phyloP scores from a whole-genome alignment of 495 filamentous ascomycete genomes.

The Bombardia bombarda region DNA sequence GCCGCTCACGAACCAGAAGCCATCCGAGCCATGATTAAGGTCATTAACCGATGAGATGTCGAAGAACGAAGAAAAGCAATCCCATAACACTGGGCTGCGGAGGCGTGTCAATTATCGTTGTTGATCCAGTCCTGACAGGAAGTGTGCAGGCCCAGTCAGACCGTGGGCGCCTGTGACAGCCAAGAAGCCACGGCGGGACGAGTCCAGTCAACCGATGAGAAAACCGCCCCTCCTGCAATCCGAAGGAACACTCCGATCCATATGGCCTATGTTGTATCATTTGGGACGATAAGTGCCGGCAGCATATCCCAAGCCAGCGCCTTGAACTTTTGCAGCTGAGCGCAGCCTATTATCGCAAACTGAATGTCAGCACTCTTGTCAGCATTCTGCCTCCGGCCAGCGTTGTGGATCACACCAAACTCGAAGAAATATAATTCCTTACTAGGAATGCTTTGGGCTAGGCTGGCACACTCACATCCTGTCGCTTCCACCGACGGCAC shows the following conservation, averaged over 20 bases:
- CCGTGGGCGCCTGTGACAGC: background rate
- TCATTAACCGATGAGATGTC: conserved; percentile 22
- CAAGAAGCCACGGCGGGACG: conserved; percentile 1
- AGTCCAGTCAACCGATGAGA: conserved; percentile 19
- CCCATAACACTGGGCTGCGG: conserved; percentile 18
- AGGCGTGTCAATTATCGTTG: conserved; percentile 22
- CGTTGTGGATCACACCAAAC: conserved; percentile 77
- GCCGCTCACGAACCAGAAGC: conserved; percentile 5
- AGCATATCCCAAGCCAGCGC: conserved; percentile 53
- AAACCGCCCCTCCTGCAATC: conserved; percentile 19
- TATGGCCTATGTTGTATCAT: conserved; percentile 36
- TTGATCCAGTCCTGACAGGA: conserved; percentile 12
- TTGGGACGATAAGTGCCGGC: conserved; percentile 66
- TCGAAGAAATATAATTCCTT: conserved; percentile 83
- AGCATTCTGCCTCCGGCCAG: conserved; percentile 65
- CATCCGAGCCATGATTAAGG: conserved; percentile 14
- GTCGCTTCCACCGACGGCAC: conserved; percentile 85
- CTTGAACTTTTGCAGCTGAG: conserved; percentile 83
- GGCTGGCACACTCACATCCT: conserved; percentile 91
- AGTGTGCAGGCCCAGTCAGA: background rate
- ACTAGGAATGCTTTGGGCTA: conserved; percentile 74
- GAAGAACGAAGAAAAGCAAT: conserved; percentile 27
- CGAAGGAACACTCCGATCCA: conserved; percentile 16
- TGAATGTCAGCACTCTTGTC: conserved; percentile 74
- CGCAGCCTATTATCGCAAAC: conserved; percentile 90